Evolutionary conservation across 1,139 yeast species (phyloP).

Genomic region (Sporopachydermia cereana): DNA sequence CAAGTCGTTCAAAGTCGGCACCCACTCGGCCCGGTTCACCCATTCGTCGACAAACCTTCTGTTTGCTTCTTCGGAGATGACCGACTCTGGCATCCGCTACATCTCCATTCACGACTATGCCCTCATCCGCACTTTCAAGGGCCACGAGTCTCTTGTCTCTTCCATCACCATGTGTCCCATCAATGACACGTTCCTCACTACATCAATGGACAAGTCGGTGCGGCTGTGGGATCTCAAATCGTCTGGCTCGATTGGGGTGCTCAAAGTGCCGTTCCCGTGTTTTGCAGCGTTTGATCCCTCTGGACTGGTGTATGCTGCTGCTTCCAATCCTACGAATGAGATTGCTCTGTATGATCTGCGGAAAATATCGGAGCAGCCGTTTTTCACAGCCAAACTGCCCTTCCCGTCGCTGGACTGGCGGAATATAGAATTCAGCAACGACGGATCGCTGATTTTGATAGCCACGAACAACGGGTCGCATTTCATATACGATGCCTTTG

Average conservation of each 20-base stretch:
- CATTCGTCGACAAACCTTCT: conserved; percentile 65
- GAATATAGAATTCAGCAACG: conserved; percentile 72
- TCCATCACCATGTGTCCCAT: conserved; percentile 67
- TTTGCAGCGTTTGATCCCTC: conserved; percentile 70
- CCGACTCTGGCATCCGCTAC: conserved; percentile 44
- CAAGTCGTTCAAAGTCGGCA: conserved; percentile 85
- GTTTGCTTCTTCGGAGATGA: conserved; percentile 72
- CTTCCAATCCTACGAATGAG: conserved; percentile 34
- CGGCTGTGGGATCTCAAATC: conserved; percentile 78
- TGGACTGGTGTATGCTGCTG: conserved; percentile 71
- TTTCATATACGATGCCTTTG: conserved; percentile 57
- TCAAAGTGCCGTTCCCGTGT: conserved; percentile 46
- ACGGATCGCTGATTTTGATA: conserved; percentile 62
- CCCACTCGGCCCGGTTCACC: conserved; percentile 76
- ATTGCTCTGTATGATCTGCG: conserved; percentile 52
- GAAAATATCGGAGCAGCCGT: conserved; percentile 46
- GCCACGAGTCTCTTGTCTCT: conserved; percentile 70
- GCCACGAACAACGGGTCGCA: conserved; percentile 45
- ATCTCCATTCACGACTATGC: conserved; percentile 68
- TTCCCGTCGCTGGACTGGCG: conserved; percentile 37
- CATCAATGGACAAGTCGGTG: conserved; percentile 69
- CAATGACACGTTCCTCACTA: conserved; percentile 53
- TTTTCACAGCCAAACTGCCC: conserved; percentile 28
- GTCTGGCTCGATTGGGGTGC: conserved; percentile 42
- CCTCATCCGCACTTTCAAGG: conserved; percentile 74